Percentiles rank a stretch among this genome's conserved stretches.
Conservation (phyloP, 495 filamentous ascomycete genomes). For the Trichocladium uniseriatum region DNA sequence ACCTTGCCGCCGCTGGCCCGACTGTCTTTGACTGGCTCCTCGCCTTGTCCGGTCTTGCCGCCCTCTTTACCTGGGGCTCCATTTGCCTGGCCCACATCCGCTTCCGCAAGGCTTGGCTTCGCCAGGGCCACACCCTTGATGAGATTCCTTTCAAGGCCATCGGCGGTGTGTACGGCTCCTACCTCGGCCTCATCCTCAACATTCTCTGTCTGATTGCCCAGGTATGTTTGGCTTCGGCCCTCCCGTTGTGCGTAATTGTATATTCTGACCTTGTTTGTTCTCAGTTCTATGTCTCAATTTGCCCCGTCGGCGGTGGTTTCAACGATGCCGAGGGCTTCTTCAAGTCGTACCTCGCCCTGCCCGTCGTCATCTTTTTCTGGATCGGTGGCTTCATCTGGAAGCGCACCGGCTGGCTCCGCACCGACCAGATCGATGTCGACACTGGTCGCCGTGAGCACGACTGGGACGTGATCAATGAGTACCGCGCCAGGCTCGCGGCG, state of each 20-base stretch:
- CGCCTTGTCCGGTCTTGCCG: slow-evolving; percentile 57
- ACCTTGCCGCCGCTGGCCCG: slow-evolving; percentile 36
- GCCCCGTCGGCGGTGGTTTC: slow-evolving; percentile 30
- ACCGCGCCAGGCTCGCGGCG: slow-evolving; percentile 32
- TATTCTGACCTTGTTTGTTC: too few species aligned
- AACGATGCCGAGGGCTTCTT: slow-evolving; percentile 62
- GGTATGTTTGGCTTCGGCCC: slow-evolving; percentile 20
- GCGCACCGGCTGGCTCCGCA: slow-evolving; percentile 45
- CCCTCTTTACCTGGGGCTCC: slow-evolving; percentile 66
- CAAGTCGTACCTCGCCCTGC: slow-evolving; percentile 66
- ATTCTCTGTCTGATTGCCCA: slow-evolving; percentile 55
- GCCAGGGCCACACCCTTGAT: slow-evolving; percentile 53
- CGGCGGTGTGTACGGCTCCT: slow-evolving; percentile 60
- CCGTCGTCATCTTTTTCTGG: slow-evolving; percentile 73
- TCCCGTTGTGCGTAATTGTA: too few species aligned
- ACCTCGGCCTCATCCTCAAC: slow-evolving; percentile 51
- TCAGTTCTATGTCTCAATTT: slow-evolving; percentile 45
- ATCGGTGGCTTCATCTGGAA: slow-evolving; percentile 55
- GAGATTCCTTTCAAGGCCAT: slow-evolving; percentile 63
- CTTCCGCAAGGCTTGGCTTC: slow-evolving; percentile 55
- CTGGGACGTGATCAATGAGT: slow-evolving; percentile 46
- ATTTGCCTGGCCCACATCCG: slow-evolving; percentile 62
- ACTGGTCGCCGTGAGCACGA: slow-evolving; percentile 49
- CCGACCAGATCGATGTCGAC: slow-evolving; percentile 53
- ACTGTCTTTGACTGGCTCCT: slow-evolving; percentile 58